Evolutionary conservation across 2,329 filamentous ascomycete species (phyloP).

Genomic region (Bipolaris bicolor): DNA sequence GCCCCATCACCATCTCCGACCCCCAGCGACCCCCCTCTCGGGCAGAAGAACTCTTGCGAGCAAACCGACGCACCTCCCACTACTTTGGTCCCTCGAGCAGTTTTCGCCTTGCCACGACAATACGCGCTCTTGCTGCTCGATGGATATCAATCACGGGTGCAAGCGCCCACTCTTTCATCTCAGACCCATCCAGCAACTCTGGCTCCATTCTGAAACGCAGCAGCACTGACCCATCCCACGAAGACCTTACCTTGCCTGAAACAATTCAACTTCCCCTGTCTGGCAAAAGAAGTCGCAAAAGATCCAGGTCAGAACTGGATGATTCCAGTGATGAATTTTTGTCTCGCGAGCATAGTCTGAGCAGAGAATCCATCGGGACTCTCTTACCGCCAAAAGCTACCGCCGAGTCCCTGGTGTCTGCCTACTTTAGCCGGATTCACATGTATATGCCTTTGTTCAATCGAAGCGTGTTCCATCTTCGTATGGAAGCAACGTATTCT

Average conservation of each 20-base stretch:
- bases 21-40: constrained; percentile 17
- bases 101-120: constrained; percentile 33
- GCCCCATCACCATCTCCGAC: constrained; percentile 24
- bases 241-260: constrained; percentile 23
- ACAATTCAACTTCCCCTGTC: constrained; percentile 7
- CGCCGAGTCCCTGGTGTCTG: constrained; percentile 48
- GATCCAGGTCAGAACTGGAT: constrained; percentile 25
- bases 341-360: constrained; percentile 1
- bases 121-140: constrained; percentile 28
- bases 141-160: constrained; percentile 26
- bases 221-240: constrained; percentile 28
- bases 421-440: constrained; percentile 52
- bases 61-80: constrained; percentile 28
- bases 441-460: constrained; percentile 50
- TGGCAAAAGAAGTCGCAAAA: constrained; percentile 22
- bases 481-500: constrained; percentile 50
- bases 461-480: constrained; percentile 48
- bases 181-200: constrained; percentile 12
- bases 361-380: constrained; percentile 23
- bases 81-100: constrained; percentile 40
- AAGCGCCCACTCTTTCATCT: constrained; percentile 11
- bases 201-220: constrained; percentile 14
- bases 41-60: constrained; percentile 26
- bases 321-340: constrained; percentile 21
- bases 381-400: constrained; percentile 46